Base-by-base conservation (phyloP, 352 stramenopile genomes). In the Globisporangium ultimum region DNA sequence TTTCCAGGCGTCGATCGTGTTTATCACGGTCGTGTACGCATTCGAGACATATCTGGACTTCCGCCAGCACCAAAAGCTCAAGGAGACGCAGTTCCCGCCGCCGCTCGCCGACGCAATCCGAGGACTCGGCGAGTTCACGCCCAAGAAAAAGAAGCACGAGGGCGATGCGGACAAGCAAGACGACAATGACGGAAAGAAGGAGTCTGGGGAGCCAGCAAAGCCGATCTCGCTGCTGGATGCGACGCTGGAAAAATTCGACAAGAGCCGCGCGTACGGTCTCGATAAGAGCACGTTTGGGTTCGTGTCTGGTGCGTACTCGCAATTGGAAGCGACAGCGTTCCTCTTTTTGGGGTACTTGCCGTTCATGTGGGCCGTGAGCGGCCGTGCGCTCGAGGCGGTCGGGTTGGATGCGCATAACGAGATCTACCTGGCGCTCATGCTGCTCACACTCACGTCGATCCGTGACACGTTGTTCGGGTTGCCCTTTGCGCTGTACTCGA, bases 271-370 rank as follows among this genome's bases (percentile, higher is more conserved):
- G 9, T 99, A 99, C 71, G 91, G 94, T 14, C 74, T 98, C 13
- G 96, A 98, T 72, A 99, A 98, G 79, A 98, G 97, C 67, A 80
- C 87, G 48, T 98, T 99, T 63, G 89, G 81, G 20, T 95, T 98
- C 56, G 63, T 99, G 32, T 89, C 84, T 12, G 88, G 79, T 42
- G 74, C 75, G 9, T 98, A 98, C 76, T 74, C 78, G 12, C 80
- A 95, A 50, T 38, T 89, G 18, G 87, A 98, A 58, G 83, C 78
- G 32, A 84, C 96, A 7, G 68, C 60, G 12, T 89, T 98, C 56
- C 69, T 98, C 21, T 55, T 98, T 20, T 60, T 96, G 6, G 97
- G 97, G 34, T 97, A 97, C 57, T 66, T 97, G 50, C 95, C 96
- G 8, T 98, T 93, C 70, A 71, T 97, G 55, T 99, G 96, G 96